Conservation (phyloP, 495 filamentous ascomycete species). For the Xylaria cubensis region DNA sequence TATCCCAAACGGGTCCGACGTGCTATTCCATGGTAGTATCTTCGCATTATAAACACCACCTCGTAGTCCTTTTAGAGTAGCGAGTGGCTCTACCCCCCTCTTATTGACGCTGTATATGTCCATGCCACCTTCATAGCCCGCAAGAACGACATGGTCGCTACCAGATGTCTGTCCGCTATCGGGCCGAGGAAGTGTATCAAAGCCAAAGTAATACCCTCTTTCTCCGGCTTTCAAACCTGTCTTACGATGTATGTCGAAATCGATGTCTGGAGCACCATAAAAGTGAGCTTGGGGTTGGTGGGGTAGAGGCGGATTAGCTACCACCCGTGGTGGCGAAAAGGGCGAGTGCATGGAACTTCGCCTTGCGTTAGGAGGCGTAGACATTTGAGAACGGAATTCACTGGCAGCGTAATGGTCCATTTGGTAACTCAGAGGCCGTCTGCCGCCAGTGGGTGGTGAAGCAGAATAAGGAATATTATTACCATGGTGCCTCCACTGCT, state of each 20-base stretch:
- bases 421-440: constrained; percentile 60
- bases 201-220: constrained; percentile 76
- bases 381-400: constrained; percentile 52
- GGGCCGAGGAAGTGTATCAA: constrained; percentile 68
- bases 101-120: constrained; percentile 75
- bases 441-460: constrained; percentile 53
- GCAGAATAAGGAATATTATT: constrained; percentile 51
- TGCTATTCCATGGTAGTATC: constrained; percentile 66
- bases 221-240: constrained; percentile 63
- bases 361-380: constrained; percentile 50
- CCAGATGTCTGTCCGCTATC: constrained; percentile 55
- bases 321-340: constrained; percentile 50
- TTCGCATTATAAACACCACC: constrained; percentile 85
- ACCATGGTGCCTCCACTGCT: constrained; percentile 44
- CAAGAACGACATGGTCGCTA: constrained; percentile 71
- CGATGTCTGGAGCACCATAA: constrained; percentile 69
- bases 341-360: constrained; percentile 69
- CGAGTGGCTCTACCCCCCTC: constrained; percentile 67
- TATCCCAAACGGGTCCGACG: constrained; percentile 37
- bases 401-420: constrained; percentile 55
- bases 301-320: constrained; percentile 71
- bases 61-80: constrained; percentile 73
- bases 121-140: constrained; percentile 76
- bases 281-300: constrained; percentile 81
- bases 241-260: constrained; percentile 65